Evolutionary conservation across 805 yeast species (phyloP).

Genomic region (Nakazawaea wickerhamii): DNA sequence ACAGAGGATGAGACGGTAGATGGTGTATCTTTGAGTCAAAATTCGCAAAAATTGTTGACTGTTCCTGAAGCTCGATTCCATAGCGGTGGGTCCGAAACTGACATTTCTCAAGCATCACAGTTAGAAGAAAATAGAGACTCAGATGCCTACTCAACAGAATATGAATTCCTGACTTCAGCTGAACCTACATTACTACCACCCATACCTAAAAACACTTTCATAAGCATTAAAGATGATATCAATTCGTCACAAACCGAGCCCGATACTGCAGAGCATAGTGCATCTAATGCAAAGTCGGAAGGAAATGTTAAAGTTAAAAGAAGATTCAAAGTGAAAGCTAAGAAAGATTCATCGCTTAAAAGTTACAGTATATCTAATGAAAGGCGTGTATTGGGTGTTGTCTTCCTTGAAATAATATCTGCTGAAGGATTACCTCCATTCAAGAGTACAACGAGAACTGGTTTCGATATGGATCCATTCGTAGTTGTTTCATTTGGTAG

Average conservation of each 20-base stretch:
- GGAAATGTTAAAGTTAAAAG: conserved; percentile 19
- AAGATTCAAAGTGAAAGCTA: conserved; percentile 28
- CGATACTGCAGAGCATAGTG: background rate
- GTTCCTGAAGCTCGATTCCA: background rate
- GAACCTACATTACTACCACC: background rate
- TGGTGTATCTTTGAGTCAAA: conserved; percentile 13
- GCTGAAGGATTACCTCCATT: conserved; percentile 78
- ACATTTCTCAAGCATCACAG: conserved; percentile 15
- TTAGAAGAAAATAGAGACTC: conserved; percentile 6
- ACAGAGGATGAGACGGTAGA: conserved; percentile 19
- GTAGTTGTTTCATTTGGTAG: conserved; percentile 88
- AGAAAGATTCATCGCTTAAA: conserved; percentile 23
- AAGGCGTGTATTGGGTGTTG: conserved; percentile 54
- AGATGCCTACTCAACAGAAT: background rate
- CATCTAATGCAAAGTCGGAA: background rate
- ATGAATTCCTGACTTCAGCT: background rate
- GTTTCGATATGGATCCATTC: conserved; percentile 96
- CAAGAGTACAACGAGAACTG: conserved; percentile 60
- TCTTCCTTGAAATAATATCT: conserved; percentile 68
- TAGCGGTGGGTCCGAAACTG: conserved; percentile 13
- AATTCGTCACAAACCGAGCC: background rate
- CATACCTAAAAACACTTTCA: background rate
- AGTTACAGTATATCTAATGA: conserved; percentile 32
- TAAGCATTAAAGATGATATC: background rate
- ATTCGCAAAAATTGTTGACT: background rate